These are phyloP conservation scores for Cyclostephanos tholiformis DNA, from an alignment of 108 stramenopile species.

Conservation along the genomic window DNA sequence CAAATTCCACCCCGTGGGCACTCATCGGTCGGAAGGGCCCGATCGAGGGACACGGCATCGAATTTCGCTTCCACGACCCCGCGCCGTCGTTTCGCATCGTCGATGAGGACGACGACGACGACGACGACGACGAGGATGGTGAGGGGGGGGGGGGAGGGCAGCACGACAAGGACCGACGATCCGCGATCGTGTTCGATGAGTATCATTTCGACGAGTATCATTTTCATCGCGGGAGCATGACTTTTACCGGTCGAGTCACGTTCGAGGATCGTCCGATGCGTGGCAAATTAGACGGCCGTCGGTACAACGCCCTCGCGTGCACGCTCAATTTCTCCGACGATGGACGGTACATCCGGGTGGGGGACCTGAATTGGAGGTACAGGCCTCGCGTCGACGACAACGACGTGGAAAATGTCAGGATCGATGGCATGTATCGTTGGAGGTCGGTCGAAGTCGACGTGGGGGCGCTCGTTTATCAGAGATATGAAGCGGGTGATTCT, in stretches of 20 bases:
- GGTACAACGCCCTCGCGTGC: slow-evolving; percentile 39
- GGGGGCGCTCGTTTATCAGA: slow-evolving; percentile 10
- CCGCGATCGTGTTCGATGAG: neutral
- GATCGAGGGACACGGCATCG: slow-evolving; percentile 18
- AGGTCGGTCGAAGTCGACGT: slow-evolving; percentile 16
- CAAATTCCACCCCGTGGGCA: neutral
- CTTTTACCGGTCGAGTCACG: slow-evolving; percentile 50
- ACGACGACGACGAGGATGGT: neutral
- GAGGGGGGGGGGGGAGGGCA: no score
- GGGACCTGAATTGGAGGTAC: slow-evolving; percentile 41
- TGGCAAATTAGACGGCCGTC: neutral
- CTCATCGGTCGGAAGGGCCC: neutral
- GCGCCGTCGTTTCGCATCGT: neutral
- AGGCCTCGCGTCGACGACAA: neutral
- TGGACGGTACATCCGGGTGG: slow-evolving; percentile 53
- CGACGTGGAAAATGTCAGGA: neutral
- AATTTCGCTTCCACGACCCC: slow-evolving; percentile 8
- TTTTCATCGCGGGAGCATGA: slow-evolving; percentile 57
- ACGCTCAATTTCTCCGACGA: slow-evolving; percentile 58
- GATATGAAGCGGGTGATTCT: neutral
- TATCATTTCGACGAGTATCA: slow-evolving; percentile 35
- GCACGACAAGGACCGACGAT: neutral
- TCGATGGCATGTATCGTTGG: slow-evolving; percentile 22
- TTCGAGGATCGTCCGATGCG: neutral
- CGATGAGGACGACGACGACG: neutral